These are phyloP conservation scores for Cymodocea nodosa DNA, from an alignment of 116 monocot genomes.

Conservation along the genomic window DNA sequence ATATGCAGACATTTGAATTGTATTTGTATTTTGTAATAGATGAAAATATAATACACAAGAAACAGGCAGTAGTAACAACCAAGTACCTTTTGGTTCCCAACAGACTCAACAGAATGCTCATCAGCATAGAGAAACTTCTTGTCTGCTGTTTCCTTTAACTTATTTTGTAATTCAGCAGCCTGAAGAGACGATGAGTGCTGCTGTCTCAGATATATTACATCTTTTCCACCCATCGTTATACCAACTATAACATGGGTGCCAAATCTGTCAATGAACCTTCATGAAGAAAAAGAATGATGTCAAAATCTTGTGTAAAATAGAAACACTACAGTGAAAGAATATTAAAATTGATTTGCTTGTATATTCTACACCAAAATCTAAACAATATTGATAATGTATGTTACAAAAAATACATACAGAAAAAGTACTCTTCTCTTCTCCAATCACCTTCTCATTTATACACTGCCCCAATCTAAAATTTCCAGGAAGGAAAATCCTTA, in stretches of 20 bases:
- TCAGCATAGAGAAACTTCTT: constrained; percentile 45
- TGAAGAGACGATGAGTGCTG: constrained; percentile 53
- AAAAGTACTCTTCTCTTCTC: no score
- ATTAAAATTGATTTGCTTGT: no score
- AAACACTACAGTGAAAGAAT: no score
- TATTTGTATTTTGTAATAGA: no score
- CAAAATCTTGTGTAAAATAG: neutral
- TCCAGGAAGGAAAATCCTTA: no score
- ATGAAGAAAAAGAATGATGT: neutral
- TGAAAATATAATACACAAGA: neutral
- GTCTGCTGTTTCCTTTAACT: constrained; percentile 65
- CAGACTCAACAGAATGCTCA: constrained; percentile 12
- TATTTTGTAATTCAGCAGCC: constrained; percentile 69
- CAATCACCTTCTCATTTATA: no score
- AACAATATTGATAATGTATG: no score
- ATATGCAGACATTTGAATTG: no score
- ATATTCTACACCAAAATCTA: no score
- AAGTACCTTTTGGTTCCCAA: constrained; percentile 1
- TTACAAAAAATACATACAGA: no score
- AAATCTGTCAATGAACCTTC: constrained; percentile 71
- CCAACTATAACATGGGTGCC: constrained; percentile 38
- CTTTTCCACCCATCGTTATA: constrained; percentile 24
- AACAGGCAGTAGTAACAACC: neutral
- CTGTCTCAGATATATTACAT: constrained; percentile 14
- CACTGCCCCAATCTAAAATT: no score